A percentile compares a stretch with the other conserved stretches of the same genome.
Evolutionary conservation across 805 yeast genomes (phyloP).

Genomic region (Lachancea sp.): DNA sequence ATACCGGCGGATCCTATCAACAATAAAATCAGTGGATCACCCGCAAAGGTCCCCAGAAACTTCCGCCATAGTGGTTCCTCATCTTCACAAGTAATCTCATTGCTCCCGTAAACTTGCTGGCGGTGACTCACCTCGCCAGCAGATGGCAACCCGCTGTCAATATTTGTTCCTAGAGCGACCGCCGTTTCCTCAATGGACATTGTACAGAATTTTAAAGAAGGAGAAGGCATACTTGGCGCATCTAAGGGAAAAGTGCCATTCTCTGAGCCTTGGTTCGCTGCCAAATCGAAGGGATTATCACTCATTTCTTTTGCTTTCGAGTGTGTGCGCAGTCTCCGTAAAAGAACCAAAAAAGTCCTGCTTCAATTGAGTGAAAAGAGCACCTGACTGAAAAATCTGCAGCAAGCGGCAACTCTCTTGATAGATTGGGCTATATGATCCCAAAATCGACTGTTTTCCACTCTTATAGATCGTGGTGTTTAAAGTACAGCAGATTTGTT

Average conservation of each 20-base stretch:
- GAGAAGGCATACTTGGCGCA: conserved; percentile 35
- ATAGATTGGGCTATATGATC: neutral
- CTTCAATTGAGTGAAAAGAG: neutral
- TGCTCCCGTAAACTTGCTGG: conserved; percentile 69
- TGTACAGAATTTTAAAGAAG: conserved; percentile 61
- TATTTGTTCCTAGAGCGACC: conserved; percentile 55
- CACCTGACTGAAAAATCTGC: neutral
- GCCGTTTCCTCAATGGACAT: conserved; percentile 62
- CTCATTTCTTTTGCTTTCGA: conserved; percentile 13
- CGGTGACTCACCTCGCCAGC: conserved; percentile 67
- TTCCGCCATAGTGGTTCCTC: conserved; percentile 65
- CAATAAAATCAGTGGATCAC: conserved; percentile 83
- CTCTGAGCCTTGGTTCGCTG: conserved; percentile 12
- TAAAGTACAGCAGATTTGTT: neutral
- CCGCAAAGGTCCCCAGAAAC: conserved; percentile 74
- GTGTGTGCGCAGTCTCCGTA: neutral
- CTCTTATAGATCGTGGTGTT: neutral
- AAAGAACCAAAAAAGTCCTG: neutral
- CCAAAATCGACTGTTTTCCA: neutral
- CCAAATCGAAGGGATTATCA: conserved; percentile 29
- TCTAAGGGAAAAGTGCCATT: conserved; percentile 14
- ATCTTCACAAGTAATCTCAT: conserved; percentile 72
- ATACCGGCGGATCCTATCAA: conserved; percentile 85
- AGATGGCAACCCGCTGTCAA: conserved; percentile 53
- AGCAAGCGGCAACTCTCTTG: neutral